These are phyloP conservation scores for Tuber umbilicatum DNA, from an alignment of 495 filamentous ascomycete species.

Conservation along the genomic window DNA sequence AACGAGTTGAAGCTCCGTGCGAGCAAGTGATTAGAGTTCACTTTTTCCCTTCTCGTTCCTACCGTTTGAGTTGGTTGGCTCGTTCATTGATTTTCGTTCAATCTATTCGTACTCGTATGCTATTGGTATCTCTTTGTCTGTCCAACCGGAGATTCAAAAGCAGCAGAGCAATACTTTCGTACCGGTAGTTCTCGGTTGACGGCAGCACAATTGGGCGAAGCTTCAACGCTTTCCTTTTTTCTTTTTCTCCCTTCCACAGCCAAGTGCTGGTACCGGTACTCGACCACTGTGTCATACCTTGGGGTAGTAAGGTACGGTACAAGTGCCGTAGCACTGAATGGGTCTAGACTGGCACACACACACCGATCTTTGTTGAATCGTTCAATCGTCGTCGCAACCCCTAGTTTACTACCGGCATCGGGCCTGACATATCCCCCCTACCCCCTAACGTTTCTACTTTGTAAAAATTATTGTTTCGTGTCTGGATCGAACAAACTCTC, in stretches of 20 bases:
- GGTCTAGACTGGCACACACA: neutral
- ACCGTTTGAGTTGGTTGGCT: neutral
- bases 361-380: neutral
- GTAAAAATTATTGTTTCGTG: neutral
- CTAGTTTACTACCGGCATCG: neutral
- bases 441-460: neutral
- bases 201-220: conserved; percentile 1
- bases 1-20: neutral
- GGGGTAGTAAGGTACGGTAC: conserved; percentile 1
- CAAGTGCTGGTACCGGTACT: neutral
- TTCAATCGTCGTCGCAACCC: neutral
- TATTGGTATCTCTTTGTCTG: neutral
- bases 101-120: neutral
- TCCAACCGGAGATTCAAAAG: neutral
- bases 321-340: neutral
- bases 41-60: neutral
- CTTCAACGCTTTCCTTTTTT: neutral
- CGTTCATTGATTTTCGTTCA: neutral
- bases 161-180: neutral
- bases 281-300: neutral
- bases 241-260: neutral
- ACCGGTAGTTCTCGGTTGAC: neutral
- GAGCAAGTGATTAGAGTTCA: neutral
- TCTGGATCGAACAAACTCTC: neutral
- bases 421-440: neutral